Evolutionary conservation across 2,329 filamentous ascomycete species (phyloP).

Genomic region (Sporothrix mexicana): DNA sequence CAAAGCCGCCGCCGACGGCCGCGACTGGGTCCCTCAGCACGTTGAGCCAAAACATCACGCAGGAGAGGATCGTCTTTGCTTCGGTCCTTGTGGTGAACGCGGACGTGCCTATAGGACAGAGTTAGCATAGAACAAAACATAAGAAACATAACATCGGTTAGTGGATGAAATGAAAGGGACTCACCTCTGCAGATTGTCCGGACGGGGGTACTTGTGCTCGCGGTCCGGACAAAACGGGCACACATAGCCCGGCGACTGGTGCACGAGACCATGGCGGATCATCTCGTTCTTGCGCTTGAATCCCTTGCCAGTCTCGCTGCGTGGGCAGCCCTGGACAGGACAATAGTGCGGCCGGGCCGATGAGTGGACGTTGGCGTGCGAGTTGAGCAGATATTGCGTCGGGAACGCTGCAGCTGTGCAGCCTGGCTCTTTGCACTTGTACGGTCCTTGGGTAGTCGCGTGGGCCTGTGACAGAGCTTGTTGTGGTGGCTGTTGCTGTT

Average conservation of each 20-base stretch:
- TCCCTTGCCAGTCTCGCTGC: slow-evolving; percentile 67
- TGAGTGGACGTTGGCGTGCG: slow-evolving; percentile 75
- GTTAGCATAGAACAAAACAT: background rate
- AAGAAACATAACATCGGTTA: background rate
- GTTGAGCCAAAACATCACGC: slow-evolving; percentile 82
- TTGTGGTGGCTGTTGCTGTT: slow-evolving; percentile 20
- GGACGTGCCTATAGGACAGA: slow-evolving; percentile 72
- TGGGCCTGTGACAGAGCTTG: slow-evolving; percentile 50
- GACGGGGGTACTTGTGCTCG: slow-evolving; percentile 92
- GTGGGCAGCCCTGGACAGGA: slow-evolving; percentile 65
- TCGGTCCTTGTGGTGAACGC: slow-evolving; percentile 89
- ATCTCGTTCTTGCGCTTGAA: slow-evolving; percentile 77
- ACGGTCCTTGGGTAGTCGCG: slow-evolving; percentile 50
- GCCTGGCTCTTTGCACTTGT: slow-evolving; percentile 64
- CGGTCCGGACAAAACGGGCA: slow-evolving; percentile 95
- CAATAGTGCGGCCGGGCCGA: slow-evolving; percentile 70
- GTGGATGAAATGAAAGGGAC: slow-evolving; percentile 40
- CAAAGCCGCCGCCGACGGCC: slow-evolving; percentile 63
- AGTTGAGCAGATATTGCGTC: slow-evolving; percentile 78
- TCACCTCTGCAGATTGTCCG: slow-evolving; percentile 93
- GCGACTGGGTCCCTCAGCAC: slow-evolving; percentile 81
- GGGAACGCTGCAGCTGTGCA: slow-evolving; percentile 78
- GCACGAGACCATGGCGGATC: slow-evolving; percentile 82
- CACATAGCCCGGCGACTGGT: slow-evolving; percentile 91
- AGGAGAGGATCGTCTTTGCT: slow-evolving; percentile 83